A percentile compares a stretch with the other conserved stretches of the same genome.
These are phyloP conservation scores for Pyrenophora teres DNA, from an alignment of 2,329 filamentous ascomycete species.

Conservation along the genomic window DNA sequence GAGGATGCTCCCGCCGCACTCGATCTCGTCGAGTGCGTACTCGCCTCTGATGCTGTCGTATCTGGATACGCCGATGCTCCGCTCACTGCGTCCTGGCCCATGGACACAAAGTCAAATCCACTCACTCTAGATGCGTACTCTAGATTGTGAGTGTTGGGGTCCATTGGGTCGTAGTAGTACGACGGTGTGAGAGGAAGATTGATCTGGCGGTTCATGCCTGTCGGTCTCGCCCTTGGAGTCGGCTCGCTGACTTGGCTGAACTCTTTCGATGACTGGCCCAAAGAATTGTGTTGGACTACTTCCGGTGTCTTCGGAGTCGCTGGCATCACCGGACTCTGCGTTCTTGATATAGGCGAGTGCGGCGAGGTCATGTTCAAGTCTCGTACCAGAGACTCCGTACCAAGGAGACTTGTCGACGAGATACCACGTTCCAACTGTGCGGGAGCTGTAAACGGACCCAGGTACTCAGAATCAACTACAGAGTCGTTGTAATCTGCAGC, in stretches of 20 bases:
- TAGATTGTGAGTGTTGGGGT: slow-evolving; percentile 52
- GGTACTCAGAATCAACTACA: slow-evolving; percentile 16
- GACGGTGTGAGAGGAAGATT: slow-evolving; percentile 51
- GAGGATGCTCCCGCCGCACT: slow-evolving; percentile 22
- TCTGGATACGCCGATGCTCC: slow-evolving; percentile 34
- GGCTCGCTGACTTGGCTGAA: slow-evolving; percentile 43
- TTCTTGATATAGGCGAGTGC: slow-evolving; percentile 45
- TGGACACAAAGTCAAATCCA: slow-evolving; percentile 49
- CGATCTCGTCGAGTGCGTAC: slow-evolving; percentile 19
- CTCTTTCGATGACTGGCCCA: slow-evolving; percentile 31
- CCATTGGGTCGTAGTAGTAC: slow-evolving; percentile 51
- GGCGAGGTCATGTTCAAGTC: slow-evolving; percentile 56
- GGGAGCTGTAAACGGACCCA: slow-evolving; percentile 21
- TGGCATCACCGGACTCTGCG: slow-evolving; percentile 45
- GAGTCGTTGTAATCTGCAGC: slow-evolving; percentile 13
- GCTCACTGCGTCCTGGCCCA: slow-evolving; percentile 21
- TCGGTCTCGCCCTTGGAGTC: slow-evolving; percentile 44
- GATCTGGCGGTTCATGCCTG: slow-evolving; percentile 51
- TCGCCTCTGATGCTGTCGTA: slow-evolving; percentile 32
- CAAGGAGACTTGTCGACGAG: slow-evolving; percentile 51
- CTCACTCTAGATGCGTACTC: slow-evolving; percentile 55
- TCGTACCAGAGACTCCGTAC: slow-evolving; percentile 54
- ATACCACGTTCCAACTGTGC: slow-evolving; percentile 31
- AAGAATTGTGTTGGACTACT: slow-evolving; percentile 40
- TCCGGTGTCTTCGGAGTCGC: slow-evolving; percentile 46